Conservation (phyloP, 176 grass and related monocot genomes). For the Raddia distichophylla region DNA sequence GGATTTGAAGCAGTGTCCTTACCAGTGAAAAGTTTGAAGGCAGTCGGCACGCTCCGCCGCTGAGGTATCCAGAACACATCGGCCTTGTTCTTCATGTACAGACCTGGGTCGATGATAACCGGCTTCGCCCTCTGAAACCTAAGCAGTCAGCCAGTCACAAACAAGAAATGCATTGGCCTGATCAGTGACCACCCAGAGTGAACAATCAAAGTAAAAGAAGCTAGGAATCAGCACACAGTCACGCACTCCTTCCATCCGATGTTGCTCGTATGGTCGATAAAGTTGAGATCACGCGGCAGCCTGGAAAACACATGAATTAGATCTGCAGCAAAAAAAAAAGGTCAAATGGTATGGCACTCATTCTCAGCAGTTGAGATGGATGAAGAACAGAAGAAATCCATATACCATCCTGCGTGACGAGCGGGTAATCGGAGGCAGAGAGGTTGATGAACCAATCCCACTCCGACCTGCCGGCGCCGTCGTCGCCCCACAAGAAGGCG, state of each 20-base stretch:
- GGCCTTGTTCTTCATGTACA: constrained; percentile 62
- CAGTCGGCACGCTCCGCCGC: constrained; percentile 59
- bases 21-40: constrained; percentile 80
- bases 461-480: constrained; percentile 10
- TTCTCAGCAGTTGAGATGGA: neutral
- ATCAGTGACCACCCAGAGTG: neutral
- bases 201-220: neutral
- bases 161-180: constrained; percentile 2
- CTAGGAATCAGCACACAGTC: constrained; percentile 23
- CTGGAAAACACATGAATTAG: constrained; percentile 67
- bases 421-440: constrained; percentile 63
- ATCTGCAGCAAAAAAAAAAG: constrained; percentile 44
- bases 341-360: neutral
- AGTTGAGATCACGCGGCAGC: constrained; percentile 64
- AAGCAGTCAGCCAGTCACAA: neutral
- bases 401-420: constrained; percentile 66
- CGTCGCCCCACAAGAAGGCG: constrained; percentile 39
- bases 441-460: constrained; percentile 80
- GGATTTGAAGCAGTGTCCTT: neutral
- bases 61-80: constrained; percentile 73
- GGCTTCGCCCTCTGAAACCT: constrained; percentile 73
- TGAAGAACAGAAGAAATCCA: neutral
- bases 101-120: constrained; percentile 69
- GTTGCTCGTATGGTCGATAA: constrained; percentile 67
- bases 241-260: constrained; percentile 68